phyloP scores from a whole-genome alignment of 768 basidiomycete species.

The Phallus indusiatus region DNA sequence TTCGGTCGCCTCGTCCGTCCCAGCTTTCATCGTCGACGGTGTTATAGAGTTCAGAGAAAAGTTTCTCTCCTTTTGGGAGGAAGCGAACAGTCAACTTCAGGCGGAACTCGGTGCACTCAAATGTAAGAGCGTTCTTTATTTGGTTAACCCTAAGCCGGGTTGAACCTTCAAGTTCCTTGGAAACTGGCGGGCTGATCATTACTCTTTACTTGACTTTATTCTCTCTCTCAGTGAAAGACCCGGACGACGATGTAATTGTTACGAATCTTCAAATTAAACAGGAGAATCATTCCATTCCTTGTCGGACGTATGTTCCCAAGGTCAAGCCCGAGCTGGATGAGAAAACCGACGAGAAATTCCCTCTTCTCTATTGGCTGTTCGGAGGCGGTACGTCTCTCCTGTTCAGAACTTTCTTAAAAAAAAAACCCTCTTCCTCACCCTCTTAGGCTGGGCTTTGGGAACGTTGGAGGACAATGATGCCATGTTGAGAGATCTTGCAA shows the following conservation, averaged over 20 bases:
- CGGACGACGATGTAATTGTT: background rate
- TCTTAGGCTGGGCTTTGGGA: background rate
- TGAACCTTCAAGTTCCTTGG: no score
- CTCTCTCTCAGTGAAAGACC: no score
- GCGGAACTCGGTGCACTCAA: no score
- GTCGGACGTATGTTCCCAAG: background rate
- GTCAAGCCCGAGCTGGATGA: background rate
- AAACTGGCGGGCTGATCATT: no score
- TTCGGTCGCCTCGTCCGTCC: background rate
- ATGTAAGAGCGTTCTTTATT: no score
- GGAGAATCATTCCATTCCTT: background rate
- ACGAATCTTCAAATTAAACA: background rate
- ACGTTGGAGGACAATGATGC: conserved; percentile 11
- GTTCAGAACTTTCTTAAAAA: no score
- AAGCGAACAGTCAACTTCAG: no score
- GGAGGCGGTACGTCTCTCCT: background rate
- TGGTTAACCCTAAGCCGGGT: no score
- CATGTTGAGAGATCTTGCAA: conserved; percentile 10
- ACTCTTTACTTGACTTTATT: no score
- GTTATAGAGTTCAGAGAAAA: background rate
- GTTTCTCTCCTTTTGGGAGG: background rate
- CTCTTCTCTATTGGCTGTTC: background rate
- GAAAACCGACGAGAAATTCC: background rate
- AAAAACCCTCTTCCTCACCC: background rate
- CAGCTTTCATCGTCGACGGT: background rate